Evolutionary conservation across 148 eudicot genomes (phyloP).

Genomic region (Chenopodium album): DNA sequence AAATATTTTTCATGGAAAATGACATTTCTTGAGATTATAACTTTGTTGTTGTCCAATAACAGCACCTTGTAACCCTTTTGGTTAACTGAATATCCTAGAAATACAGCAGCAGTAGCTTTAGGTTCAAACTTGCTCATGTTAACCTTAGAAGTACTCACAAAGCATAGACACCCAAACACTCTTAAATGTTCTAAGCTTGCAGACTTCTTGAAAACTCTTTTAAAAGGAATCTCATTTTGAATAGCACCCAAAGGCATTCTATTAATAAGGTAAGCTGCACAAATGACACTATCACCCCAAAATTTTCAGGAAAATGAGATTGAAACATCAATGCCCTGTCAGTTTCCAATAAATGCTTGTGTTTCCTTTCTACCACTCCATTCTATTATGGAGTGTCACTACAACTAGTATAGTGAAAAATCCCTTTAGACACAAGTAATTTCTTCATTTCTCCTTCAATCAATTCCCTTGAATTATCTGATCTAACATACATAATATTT

Average conservation of each 20-base stretch:
- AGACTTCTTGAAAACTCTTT: not conserved
- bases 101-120: too few relatives aligned
- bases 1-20: too few relatives aligned
- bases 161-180: not conserved
- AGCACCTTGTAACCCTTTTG: too few relatives aligned
- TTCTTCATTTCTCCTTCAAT: not conserved
- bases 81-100: too few relatives aligned
- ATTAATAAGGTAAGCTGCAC: not conserved
- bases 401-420: not conserved
- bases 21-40: too few relatives aligned
- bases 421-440: not conserved
- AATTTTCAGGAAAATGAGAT: not conserved
- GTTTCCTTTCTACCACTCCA: not conserved
- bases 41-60: too few relatives aligned
- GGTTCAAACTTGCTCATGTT: too few relatives aligned
- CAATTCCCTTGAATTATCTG: not conserved
- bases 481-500: not conserved
- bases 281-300: not conserved
- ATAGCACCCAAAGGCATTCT: not conserved
- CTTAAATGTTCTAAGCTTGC: not conserved
- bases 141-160: not conserved
- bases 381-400: not conserved
- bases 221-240: not conserved
- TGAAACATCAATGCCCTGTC: not conserved
- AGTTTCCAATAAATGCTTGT: not conserved